Base-by-base conservation (phyloP, 306 rosid species). In the Vigna unguiculata region DNA sequence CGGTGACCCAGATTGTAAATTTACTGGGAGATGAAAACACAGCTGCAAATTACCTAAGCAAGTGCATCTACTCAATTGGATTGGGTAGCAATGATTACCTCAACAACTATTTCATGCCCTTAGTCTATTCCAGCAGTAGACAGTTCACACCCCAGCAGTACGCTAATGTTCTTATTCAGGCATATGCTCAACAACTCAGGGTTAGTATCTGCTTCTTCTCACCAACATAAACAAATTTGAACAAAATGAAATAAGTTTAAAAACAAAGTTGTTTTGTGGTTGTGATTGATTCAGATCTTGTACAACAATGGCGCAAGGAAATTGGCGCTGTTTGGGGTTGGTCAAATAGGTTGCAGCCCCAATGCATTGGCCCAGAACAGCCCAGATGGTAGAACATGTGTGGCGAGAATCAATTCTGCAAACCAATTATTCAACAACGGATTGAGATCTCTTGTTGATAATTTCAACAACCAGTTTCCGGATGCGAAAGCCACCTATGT, bases 11-110 rank as follows among this genome's bases (percentile, higher is more conserved):
- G 60, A 79, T 95, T 61, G 92, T 92, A 16, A 81, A 88, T 52
- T 1, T 90, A 28, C 75, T 90, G 0, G 98, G 97, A 69, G 82
- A 78, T 41, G 93, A 86, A 72, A 75, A 87, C 59, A 16, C 78
- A 48, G 85, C 97, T 3, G 88, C 97, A 25, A 65, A 76, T 68
- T 87, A 95, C 78, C 69, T 95, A 2, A 80, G 90, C 71, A 91
- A 68, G 82, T 95, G 99, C 86, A 91, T 95, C 30, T 92, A 86
- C 80, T 89, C 99, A 57, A 76, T 95, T 28, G 97, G 97, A 48
- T 28, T 95, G 78, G 99, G 99, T 45, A 95, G 97, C 87, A 95
- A 95, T 45, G 99, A 95, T 81, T 95, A 95, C 79, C 96, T 95
- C 4, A 95, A 95, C 91, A 95, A 95, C 86, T 92, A 95, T 77